A percentile compares a stretch with the other conserved stretches of the same genome.
These are phyloP conservation scores for Aspergillus texensis DNA, from an alignment of 2,329 filamentous ascomycete genomes.

Conservation along the genomic window DNA sequence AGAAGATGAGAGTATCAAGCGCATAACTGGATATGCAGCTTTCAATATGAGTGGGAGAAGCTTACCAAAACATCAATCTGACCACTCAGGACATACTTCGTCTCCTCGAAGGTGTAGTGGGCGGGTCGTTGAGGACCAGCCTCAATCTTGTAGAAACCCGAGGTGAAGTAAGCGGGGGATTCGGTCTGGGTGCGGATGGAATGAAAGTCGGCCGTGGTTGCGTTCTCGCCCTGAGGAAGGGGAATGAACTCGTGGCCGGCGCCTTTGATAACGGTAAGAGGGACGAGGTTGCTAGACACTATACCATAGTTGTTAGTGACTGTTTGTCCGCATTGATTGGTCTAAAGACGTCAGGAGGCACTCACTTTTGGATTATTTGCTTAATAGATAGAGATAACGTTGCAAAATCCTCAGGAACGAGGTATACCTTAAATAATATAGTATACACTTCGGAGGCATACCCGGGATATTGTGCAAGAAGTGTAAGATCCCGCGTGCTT, in stretches of 20 bases:
- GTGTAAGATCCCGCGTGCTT: neutral
- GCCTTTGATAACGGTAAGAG: conserved; percentile 28
- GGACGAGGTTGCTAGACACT: conserved; percentile 26
- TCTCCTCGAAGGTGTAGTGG: conserved; percentile 27
- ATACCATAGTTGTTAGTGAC: neutral
- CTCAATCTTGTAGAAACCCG: conserved; percentile 30
- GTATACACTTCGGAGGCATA: neutral
- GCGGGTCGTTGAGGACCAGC: conserved; percentile 25
- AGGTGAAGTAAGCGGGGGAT: conserved; percentile 26
- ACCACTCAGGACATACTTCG: conserved; percentile 29
- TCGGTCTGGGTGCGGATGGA: conserved; percentile 27
- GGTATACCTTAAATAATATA: neutral
- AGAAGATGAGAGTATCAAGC: neutral
- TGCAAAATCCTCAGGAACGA: neutral
- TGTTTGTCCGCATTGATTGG: neutral
- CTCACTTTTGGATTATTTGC: neutral
- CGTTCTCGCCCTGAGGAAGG: conserved; percentile 26
- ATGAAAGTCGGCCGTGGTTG: conserved; percentile 30
- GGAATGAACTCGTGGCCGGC: conserved; percentile 29
- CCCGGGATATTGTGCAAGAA: neutral
- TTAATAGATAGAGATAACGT: neutral
- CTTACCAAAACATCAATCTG: conserved; percentile 29
- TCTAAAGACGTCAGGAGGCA: neutral
- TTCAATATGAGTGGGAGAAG: neutral
- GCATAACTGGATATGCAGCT: neutral